Conservation (phyloP, 2,329 filamentous ascomycete species). For the Aspergillus terreus region DNA sequence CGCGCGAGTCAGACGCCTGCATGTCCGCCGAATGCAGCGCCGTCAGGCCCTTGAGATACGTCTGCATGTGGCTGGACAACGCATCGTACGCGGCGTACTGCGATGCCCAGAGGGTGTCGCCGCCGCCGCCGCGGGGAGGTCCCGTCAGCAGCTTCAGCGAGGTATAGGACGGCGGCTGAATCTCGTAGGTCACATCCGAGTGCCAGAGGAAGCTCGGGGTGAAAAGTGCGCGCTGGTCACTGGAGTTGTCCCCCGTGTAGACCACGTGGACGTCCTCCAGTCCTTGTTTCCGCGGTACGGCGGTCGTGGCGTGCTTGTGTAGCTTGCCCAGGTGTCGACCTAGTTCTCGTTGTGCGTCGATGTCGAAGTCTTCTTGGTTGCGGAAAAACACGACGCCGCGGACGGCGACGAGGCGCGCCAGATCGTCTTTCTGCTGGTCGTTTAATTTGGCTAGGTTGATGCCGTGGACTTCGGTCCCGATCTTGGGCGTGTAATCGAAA, state of each 20-base stretch:
- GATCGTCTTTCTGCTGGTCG: constrained; percentile 52
- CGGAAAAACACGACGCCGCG: constrained; percentile 59
- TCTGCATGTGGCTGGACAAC: constrained; percentile 54
- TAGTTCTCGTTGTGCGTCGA: constrained; percentile 52
- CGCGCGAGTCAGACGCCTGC: constrained; percentile 50
- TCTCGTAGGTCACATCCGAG: constrained; percentile 55
- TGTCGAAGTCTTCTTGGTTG: constrained; percentile 51
- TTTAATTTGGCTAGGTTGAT: constrained; percentile 49
- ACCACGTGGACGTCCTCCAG: constrained; percentile 57
- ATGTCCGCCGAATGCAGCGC: constrained; percentile 54
- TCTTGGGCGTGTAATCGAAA: constrained; percentile 56
- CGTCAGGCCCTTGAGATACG: constrained; percentile 55
- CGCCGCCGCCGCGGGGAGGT: constrained; percentile 53
- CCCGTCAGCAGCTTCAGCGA: constrained; percentile 53
- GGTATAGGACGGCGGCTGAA: constrained; percentile 57
- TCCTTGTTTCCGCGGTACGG: constrained; percentile 46
- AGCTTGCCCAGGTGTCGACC: constrained; percentile 52
- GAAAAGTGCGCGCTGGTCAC: constrained; percentile 53
- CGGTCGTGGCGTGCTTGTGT: constrained; percentile 55
- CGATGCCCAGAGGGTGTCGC: constrained; percentile 56
- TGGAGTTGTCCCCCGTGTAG: constrained; percentile 50
- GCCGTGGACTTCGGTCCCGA: constrained; percentile 53
- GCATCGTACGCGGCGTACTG: constrained; percentile 58
- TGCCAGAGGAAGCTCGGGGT: constrained; percentile 55
- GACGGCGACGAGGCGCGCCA: constrained; percentile 51